Evolutionary conservation across 257 asterid species (phyloP), one percentile per base, ranked within the genome.

Genomic region (Salvia hispanica): DNA sequence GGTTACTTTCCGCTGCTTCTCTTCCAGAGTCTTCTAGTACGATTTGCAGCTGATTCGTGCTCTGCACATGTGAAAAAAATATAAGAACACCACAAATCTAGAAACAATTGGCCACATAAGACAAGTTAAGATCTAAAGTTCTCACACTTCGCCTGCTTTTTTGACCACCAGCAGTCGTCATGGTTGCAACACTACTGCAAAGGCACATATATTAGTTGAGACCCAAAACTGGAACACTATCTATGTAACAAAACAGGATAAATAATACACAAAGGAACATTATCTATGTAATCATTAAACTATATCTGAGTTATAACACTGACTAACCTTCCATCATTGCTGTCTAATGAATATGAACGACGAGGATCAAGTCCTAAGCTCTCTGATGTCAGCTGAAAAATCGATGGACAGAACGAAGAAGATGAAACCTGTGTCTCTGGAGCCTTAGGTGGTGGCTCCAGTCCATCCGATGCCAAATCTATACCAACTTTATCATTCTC

Each of bases 251-350:
- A 25, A 25, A 25, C 31, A 25, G 31, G 31, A 25, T 25, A 25
- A 25, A 25, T 25, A 25, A 1, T 0, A 25, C 31, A 25, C 1
- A 25, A 34, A 34, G 39, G 6, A 59, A 67, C 59, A 72, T 2
- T 25, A 25, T 25, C 31, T 13, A 52, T 14, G 36, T 16, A 3
- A 52, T 46, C n/a, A 47, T 14, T 66, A 64, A 67, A 14, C 46
- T 13, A 50, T 25, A 13, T 25, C 9, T 43, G 51, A 58, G 70
- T 58, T 64, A 55, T 50, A n/a, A 69, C 43, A 47, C 18, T 28
- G 43, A 72, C 81, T 56, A 59, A 90, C 96, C 98, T 88, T 81
- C 92, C 93, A 54, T 75, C 91, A 54, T 79, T 87, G 80, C 96
- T 84, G 80, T 82, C 96, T 62, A 85, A 61, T 46, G 97, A 88